Base-by-base conservation (phyloP, 2,329 filamentous ascomycete genomes). In the Endoconidiophora polonica region DNA sequence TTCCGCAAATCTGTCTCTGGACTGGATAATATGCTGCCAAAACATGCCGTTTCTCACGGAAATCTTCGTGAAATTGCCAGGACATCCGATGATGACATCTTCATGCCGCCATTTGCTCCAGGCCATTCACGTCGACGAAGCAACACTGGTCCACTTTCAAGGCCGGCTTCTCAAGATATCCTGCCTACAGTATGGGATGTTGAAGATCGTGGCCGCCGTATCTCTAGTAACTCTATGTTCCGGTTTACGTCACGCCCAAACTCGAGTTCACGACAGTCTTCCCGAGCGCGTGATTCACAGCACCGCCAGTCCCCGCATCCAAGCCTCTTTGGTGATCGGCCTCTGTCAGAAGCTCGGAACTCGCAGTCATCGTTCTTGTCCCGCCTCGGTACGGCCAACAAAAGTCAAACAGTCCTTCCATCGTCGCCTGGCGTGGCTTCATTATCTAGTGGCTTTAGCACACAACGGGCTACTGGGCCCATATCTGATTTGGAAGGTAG, bases 271-370 rank as follows among this genome's bases (percentile, higher is more conserved):
- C 41, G 45, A 5, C 16, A 37, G 16, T 37, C 49, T 9, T 51
- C 49, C 3, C 16, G 36, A 14, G n/a, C 37, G 3, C 36, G 24
- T 12, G 49, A 46, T 23, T 41, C 43, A 2, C 44, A 46, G 26
- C 41, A 40, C 9, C 50, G 45, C n/a, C 39, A 44, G 14, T 52
- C 50, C 2, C 50, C 50, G 5, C 44, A 52, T 18, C 50, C 39
- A 22, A 20, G 23, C 22, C 26, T 42, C 5, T 33, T 44, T 44
- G 33, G 45, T 22, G 42, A 52, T 18, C 37, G 50, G 9, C 46
- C 50, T 12, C 20, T 33, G 10, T 48, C 46, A 3, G 36, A 44
- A 18, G 24, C 45, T 6, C 16, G 20, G 6, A 37, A 47, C 22
- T 52, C 50, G 22, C 46, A 52, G 33, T 39, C 50, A 2, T 52